Evolutionary conservation across 768 basidiomycete genomes (phyloP), one percentile per base, ranked within the genome.

Genomic region (Cyclocybe cylindracea): DNA sequence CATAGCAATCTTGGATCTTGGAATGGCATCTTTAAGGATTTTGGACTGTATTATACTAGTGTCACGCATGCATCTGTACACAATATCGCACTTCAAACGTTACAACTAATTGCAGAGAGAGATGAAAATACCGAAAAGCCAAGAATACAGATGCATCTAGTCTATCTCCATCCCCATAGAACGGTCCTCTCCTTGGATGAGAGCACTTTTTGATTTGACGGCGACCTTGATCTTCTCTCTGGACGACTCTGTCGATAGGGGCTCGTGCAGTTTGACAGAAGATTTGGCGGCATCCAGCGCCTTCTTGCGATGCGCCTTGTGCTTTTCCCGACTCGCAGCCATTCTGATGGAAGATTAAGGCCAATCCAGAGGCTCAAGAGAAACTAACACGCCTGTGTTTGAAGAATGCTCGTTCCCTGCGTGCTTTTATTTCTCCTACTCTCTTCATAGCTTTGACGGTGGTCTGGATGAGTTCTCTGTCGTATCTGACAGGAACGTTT

Each of bases 381-480:
- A 34, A 38, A 43, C 36, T 24, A 53, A 63, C 74, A 53, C 51
- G 84, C 88, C 89, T 83, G 76, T 91, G 91, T 74, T 94, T 98
- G 86, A 87, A 98, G 83, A 98, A 98, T 16, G 90, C 93, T 55
- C 87, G 82, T 66, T 98, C 97, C 69, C 97, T 80, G 66, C 87
- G 84, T 55, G 82, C 78, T 69, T 88, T 93, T 76, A 99, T 94
- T 73, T 98, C 94, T 56, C 86, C 86, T 36, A 99, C 76, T 53
- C 97, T 83, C 73, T 94, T 94, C 88, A 99, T 98, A 34, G 94
- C 96, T 75, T 90, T 89, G 69, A 98, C 79, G 8, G 97, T 98
- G 2, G 91, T 95, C 67, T 90, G 83, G 46, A 98, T 77, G 46
- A 98, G 74, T 52, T 98, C 93, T 65, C 97, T 88, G 75, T 98